phyloP scores from a whole-genome alignment of 2,329 filamentous ascomycete species.

The Leptographium wingfieldii region DNA sequence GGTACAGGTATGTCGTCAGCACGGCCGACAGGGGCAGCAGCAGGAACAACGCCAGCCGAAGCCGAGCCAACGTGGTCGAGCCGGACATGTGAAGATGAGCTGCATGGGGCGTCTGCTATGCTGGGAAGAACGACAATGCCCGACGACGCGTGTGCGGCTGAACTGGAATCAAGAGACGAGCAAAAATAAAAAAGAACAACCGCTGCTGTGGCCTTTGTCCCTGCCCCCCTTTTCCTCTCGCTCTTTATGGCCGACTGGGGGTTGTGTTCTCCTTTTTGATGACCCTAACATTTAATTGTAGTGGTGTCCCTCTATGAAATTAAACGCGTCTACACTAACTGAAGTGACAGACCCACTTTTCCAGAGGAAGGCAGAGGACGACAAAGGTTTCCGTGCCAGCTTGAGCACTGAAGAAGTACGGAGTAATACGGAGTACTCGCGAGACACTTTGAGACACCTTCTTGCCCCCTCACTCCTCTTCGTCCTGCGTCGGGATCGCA shows the following conservation, averaged over 20 bases:
- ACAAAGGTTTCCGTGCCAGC: neutral
- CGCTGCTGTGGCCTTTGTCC: neutral
- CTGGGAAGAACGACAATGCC: neutral
- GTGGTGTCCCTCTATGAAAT: neutral
- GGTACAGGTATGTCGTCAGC: slow-evolving; percentile 68
- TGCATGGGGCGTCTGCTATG: neutral
- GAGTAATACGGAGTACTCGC: neutral
- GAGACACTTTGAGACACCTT: neutral
- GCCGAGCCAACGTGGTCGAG: slow-evolving; percentile 29
- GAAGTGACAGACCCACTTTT: neutral
- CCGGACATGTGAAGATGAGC: slow-evolving; percentile 18
- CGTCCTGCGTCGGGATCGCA: slow-evolving; percentile 21
- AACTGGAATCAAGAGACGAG: neutral
- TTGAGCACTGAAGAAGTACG: neutral
- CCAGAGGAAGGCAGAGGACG: neutral
- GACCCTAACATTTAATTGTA: neutral
- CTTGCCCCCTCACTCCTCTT: slow-evolving; percentile 21
- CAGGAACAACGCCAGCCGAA: slow-evolving; percentile 44
- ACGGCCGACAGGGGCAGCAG: slow-evolving; percentile 54
- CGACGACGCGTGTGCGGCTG: neutral
- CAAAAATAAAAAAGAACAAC: neutral
- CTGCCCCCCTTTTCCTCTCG: neutral
- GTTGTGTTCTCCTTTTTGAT: neutral
- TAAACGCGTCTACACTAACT: neutral
- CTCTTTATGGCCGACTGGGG: neutral